Percentiles rank a stretch among this genome's conserved stretches.
phyloP scores from a whole-genome alignment of 2,329 filamentous ascomycete genomes.

The Aspergillus spinulosporus region DNA sequence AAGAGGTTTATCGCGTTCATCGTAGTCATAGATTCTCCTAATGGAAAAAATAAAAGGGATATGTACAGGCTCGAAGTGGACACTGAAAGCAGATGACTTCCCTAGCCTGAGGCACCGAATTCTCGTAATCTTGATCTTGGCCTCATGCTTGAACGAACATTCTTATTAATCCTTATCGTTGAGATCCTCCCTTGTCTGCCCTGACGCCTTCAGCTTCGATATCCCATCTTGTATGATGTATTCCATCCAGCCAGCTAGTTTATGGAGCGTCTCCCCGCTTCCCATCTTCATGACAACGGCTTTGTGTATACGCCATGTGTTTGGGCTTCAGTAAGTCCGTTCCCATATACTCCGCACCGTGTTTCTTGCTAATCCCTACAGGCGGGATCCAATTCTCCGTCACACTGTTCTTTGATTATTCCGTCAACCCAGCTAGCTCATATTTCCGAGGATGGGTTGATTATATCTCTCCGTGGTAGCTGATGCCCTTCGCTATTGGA shows the following conservation, averaged over 20 bases:
- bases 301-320: neutral
- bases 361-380: slow-evolving; percentile 13
- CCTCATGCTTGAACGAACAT: too few species aligned
- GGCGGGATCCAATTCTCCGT: slow-evolving; percentile 26
- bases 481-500: slow-evolving; percentile 7
- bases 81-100: neutral
- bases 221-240: too few species aligned
- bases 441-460: slow-evolving; percentile 6
- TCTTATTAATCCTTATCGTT: too few species aligned
- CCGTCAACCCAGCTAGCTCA: slow-evolving; percentile 17
- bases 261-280: too few species aligned
- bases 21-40: neutral
- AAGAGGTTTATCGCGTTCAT: neutral
- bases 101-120: neutral
- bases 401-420: slow-evolving; percentile 21
- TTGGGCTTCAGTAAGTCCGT: neutral
- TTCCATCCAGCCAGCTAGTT: too few species aligned
- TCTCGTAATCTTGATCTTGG: neutral
- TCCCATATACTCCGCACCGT: neutral
- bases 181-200: too few species aligned
- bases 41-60: neutral
- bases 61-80: neutral
- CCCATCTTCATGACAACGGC: too few species aligned
- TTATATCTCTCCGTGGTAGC: neutral
- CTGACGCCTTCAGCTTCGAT: too few species aligned